Base-by-base conservation (phyloP, 345 rosid species). In the Euphorbia tirucalli region DNA sequence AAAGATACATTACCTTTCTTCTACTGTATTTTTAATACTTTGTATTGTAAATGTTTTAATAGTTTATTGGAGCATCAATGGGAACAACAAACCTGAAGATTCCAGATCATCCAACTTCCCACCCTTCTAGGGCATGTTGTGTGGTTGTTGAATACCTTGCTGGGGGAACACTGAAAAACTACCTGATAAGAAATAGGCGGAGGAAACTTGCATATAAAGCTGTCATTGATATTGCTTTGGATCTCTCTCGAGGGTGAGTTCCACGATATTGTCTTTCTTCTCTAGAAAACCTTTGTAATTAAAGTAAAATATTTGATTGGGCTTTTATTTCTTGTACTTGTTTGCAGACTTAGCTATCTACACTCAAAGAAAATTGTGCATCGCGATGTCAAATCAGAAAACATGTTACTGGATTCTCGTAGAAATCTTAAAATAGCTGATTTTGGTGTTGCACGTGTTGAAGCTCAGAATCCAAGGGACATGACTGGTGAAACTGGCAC, bases 401-500 rank as follows among this genome's bases (percentile, higher is more conserved):
- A 95, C 68, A 89, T 95, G 99, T 76, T 95, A 69, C 80, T 95
- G 67, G 94, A 95, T 80, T 15, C 30, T 60, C 73, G 81, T 0
- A 85, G 83, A 80, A 88, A 59, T 71, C 82, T 95, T 58, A 95
- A 92, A 71, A 95, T 95, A 50, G 98, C 99, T 14, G 99, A 90
- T 86, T 95, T 95, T 73, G 98, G 98, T 7, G 98, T 94, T 66
- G 98, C 98, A 0, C 91, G 98, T 56, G 97, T 94, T 52, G 98
- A 92, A 84, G 98, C 97, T 80, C 92, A 85, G 72, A 94, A 94
- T 83, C 97, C 96, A 71, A 72, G 79, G 49, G 97, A 94, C 65
- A 94, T 94, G 98, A 92, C 98, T 28, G 97, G 97, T 78, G 97
- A 90, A 88, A 94, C 97, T 25, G 97, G 97, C 48, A 92, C 97